A percentile compares a stretch with the other conserved stretches of the same genome.
These are phyloP conservation scores for Pichia manshurica DNA, from an alignment of 805 yeast genomes.

Conservation along the genomic window DNA sequence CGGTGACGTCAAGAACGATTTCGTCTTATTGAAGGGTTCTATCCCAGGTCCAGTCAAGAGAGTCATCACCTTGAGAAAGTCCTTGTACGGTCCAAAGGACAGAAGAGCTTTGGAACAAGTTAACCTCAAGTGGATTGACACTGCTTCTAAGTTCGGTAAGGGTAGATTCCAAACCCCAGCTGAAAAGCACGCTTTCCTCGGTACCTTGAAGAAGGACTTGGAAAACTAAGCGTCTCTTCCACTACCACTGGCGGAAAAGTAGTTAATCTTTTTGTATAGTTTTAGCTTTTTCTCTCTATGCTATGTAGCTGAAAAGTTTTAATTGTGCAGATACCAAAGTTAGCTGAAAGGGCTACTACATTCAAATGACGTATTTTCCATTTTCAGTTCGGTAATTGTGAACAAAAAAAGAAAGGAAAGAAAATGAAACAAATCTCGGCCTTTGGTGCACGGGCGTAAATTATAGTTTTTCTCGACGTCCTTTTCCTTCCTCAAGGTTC, in stretches of 20 bases:
- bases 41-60: constrained; percentile 99
- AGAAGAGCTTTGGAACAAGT: constrained; percentile 97
- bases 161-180: constrained; percentile 99
- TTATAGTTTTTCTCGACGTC: too few relatives aligned
- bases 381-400: not conserved
- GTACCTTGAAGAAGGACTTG: constrained; percentile 98
- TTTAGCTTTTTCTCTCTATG: too few relatives aligned
- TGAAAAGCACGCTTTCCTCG: constrained; percentile 99
- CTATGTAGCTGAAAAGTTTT: too few relatives aligned
- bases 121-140: constrained; percentile 98
- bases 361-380: too few relatives aligned
- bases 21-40: constrained; percentile 95
- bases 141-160: constrained; percentile 99
- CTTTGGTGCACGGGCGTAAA: too few relatives aligned
- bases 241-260: too few relatives aligned
- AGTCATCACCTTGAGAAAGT: constrained; percentile 97
- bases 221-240: constrained; percentile 21
- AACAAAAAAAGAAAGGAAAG: not conserved
- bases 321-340: too few relatives aligned
- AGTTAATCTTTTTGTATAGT: too few relatives aligned
- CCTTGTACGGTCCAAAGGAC: constrained; percentile 94
- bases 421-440: too few relatives aligned
- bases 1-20: constrained; percentile 97
- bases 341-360: too few relatives aligned
- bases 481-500: too few relatives aligned